phyloP scores from a whole-genome alignment of 306 rosid genomes.

The apple (Malus domestica) region ASM211411v1 NC_041792.1:22165907-22166406 shows the following conservation, averaged over 20 bases:
- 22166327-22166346: conserved; percentile 7
- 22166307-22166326: conserved; percentile 56
- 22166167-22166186: conserved; percentile 57
- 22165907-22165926: conserved; percentile 27
- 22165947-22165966: conserved; percentile 40
- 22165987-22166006: not conserved
- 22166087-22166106: conserved; percentile 30
- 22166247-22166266: conserved; percentile 74
- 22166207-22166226: conserved; percentile 33
- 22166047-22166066: conserved; percentile 15
- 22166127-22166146: conserved; percentile 42
- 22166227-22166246: conserved; percentile 49
- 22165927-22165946: conserved; percentile 36
- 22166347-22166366: conserved; percentile 22
- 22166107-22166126: conserved; percentile 23
- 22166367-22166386: conserved; percentile 44
- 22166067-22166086: conserved; percentile 23
- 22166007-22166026: conserved; percentile 10
- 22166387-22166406: conserved; percentile 66
- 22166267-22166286: conserved; percentile 56
- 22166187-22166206: conserved; percentile 28
- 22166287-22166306: conserved; percentile 45
- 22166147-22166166: conserved; percentile 32
- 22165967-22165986: conserved; percentile 17
- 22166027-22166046: conserved; percentile 12